phyloP scores from a whole-genome alignment of 768 basidiomycete genomes.

The Termitomyces sp. region DNA sequence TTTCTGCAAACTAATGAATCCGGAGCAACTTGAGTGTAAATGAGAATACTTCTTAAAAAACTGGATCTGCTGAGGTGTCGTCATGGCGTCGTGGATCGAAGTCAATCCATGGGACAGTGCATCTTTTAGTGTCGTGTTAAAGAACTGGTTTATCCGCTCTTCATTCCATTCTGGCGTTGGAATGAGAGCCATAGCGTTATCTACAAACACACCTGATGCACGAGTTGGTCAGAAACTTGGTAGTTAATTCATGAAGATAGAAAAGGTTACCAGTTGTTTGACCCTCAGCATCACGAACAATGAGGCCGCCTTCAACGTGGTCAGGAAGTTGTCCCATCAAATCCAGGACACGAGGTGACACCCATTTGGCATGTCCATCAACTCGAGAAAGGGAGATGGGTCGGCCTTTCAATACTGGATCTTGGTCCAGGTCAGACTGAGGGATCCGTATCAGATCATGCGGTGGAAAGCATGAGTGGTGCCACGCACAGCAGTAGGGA shows the following conservation, averaged over 20 bases:
- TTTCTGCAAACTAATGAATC: conserved; percentile 35
- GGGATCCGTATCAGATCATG: background rate
- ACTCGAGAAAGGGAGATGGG: conserved; percentile 72
- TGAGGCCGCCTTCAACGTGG: conserved; percentile 66
- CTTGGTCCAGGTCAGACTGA: conserved; percentile 68
- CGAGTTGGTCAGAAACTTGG: background rate
- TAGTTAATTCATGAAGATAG: background rate
- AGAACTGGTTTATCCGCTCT: conserved; percentile 51
- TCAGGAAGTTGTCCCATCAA: conserved; percentile 56
- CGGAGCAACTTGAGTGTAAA: background rate
- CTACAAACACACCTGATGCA: conserved; percentile 63
- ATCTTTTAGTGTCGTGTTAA: conserved; percentile 57
- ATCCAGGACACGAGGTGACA: conserved; percentile 67
- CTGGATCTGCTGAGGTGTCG: conserved; percentile 40
- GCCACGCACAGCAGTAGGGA: conserved; percentile 63
- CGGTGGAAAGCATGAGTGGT: background rate
- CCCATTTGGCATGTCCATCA: conserved; percentile 86
- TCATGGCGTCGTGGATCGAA: conserved; percentile 78
- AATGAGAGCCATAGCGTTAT: conserved; percentile 82
- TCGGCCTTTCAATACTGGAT: conserved; percentile 59
- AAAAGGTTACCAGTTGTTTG: conserved; percentile 54
- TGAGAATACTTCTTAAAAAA: conserved; percentile 55
- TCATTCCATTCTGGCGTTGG: conserved; percentile 59
- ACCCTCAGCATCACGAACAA: conserved; percentile 56
- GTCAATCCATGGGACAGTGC: conserved; percentile 80